A percentile compares a stretch with the other conserved stretches of the same genome.
phyloP scores from a whole-genome alignment of 179 eudicot genomes.

The Silene vulgaris region DNA sequence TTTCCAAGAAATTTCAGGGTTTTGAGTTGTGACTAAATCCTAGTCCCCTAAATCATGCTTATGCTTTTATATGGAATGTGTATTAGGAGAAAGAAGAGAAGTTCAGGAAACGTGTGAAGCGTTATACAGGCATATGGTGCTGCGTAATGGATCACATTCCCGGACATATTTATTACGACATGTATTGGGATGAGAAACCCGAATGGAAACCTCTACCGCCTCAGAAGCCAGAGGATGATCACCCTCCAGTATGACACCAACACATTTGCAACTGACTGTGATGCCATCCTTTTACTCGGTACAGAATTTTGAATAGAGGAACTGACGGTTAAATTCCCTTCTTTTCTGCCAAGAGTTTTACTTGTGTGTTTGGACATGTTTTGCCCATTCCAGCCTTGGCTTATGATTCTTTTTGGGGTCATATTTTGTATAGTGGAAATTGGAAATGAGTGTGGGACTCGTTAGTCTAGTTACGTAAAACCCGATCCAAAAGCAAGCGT shows the following conservation, averaged over 20 bases:
- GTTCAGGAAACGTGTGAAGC: constrained; percentile 74
- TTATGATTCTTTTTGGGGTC: neutral
- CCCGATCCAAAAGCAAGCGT: too few relatives aligned
- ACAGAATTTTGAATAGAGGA: neutral
- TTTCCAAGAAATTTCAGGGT: neutral
- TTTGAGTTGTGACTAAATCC: neutral
- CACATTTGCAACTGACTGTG: neutral
- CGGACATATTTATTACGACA: constrained; percentile 91
- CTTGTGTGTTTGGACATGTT: neutral
- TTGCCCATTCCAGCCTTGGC: neutral
- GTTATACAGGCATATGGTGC: constrained; percentile 85
- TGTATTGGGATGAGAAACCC: constrained; percentile 97
- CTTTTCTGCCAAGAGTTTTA: neutral
- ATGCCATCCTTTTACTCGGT: neutral
- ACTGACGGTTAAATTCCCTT: neutral
- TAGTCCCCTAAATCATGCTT: neutral
- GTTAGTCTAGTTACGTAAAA: too few relatives aligned
- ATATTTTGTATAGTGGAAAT: too few relatives aligned
- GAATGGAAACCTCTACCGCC: constrained; percentile 88
- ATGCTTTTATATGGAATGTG: neutral
- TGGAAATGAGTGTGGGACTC: too few relatives aligned
- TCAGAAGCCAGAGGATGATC: constrained; percentile 74
- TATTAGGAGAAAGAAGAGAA: constrained; percentile 59
- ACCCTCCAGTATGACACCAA: constrained; percentile 46
- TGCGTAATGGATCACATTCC: constrained; percentile 63